phyloP scores from a whole-genome alignment of 1,284 basidiomycete species.

The Cutaneotrichosporon curvatum region DNA sequence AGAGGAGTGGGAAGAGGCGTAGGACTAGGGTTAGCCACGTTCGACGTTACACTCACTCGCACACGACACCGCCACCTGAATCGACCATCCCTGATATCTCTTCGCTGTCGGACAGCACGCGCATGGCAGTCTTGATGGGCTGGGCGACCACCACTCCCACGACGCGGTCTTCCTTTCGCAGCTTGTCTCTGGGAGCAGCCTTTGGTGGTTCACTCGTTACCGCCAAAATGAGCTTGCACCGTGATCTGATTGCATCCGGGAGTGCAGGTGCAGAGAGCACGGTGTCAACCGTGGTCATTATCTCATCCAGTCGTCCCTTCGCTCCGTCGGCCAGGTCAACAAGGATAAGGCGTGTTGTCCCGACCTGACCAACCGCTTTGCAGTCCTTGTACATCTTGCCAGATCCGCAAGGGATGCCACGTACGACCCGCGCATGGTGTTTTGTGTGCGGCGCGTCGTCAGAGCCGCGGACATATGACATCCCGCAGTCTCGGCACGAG shows the following conservation, averaged over 20 bases:
- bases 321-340: conserved; percentile 21
- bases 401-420: conserved; percentile 44
- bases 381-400: neutral
- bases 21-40: conserved; percentile 27
- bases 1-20: conserved; percentile 39
- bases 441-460: conserved; percentile 42
- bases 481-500: conserved; percentile 44
- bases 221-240: conserved; percentile 45
- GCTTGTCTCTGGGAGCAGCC: neutral
- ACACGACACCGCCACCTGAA: conserved; percentile 43
- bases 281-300: conserved; percentile 44
- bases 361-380: neutral
- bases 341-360: conserved; percentile 21
- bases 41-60: conserved; percentile 43
- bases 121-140: conserved; percentile 45
- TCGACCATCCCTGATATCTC: conserved; percentile 21
- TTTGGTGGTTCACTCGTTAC: conserved; percentile 33
- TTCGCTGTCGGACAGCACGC: conserved; percentile 28
- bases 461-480: conserved; percentile 47
- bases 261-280: conserved; percentile 45
- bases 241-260: conserved; percentile 32
- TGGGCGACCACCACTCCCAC: conserved; percentile 46
- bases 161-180: conserved; percentile 21
- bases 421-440: conserved; percentile 44
- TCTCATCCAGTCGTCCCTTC: conserved; percentile 21